Percentiles rank a stretch among this genome's conserved stretches.
These are phyloP conservation scores for Kwoniella shandongensis DNA, from an alignment of 768 basidiomycete genomes.

Conservation along the genomic window DNA sequence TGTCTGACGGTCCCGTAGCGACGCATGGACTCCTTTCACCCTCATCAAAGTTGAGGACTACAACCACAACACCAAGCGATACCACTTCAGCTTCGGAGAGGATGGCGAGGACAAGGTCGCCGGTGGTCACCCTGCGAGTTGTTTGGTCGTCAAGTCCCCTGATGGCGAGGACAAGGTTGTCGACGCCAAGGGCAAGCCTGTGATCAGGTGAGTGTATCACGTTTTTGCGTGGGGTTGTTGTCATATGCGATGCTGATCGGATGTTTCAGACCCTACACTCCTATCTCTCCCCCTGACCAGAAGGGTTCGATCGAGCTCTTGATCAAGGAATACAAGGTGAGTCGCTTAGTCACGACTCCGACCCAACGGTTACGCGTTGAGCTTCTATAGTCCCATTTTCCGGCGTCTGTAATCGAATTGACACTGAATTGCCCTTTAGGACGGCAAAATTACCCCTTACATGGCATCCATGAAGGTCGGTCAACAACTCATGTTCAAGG, in stretches of 20 bases:
- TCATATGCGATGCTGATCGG: background rate
- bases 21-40: conserved; percentile 63
- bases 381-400: too few species aligned
- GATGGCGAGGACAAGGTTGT: conserved; percentile 37
- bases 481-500: conserved; percentile 74
- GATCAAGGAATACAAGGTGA: conserved; percentile 67
- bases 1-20: conserved; percentile 20
- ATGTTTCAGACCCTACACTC: conserved; percentile 71
- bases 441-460: conserved; percentile 77
- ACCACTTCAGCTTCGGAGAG: conserved; percentile 70
- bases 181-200: conserved; percentile 72
- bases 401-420: too few species aligned
- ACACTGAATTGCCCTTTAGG: conserved; percentile 59
- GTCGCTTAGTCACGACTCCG: conserved; percentile 15
- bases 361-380: too few species aligned
- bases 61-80: conserved; percentile 90
- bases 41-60: conserved; percentile 75
- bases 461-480: conserved; percentile 78
- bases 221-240: background rate
- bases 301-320: conserved; percentile 76
- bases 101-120: conserved; percentile 37
- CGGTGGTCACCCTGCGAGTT: conserved; percentile 47
- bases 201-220: conserved; percentile 59
- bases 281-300: conserved; percentile 72
- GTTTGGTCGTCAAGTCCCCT: conserved; percentile 68